phyloP scores from a whole-genome alignment of 139 green algal genomes.

The Picochlorum sp. region DNA sequence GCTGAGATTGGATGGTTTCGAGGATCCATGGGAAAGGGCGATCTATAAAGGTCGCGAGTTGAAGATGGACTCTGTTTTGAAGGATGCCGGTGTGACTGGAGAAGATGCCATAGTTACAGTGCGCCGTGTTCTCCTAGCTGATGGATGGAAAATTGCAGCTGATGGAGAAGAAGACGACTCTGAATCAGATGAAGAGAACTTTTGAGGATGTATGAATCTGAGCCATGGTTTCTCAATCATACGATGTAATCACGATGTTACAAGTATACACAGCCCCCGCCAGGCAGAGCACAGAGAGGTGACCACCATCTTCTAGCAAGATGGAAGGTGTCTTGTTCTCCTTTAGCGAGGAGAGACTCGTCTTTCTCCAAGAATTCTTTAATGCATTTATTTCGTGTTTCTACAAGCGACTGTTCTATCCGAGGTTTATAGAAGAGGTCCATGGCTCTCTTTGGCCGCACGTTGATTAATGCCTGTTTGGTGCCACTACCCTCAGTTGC shows the following conservation, averaged over 20 bases:
- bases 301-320: too few relatives aligned
- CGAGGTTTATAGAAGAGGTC: too few relatives aligned
- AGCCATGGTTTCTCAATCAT: background rate
- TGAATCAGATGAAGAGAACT: constrained; percentile 10
- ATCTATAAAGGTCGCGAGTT: constrained; percentile 32
- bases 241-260: background rate
- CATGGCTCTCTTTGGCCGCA: too few relatives aligned
- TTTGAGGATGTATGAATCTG: background rate
- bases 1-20: constrained; percentile 39
- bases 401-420: too few relatives aligned
- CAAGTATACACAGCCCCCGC: background rate
- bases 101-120: constrained; percentile 23
- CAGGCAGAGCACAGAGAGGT: background rate
- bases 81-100: constrained; percentile 20
- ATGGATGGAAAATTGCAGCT: constrained; percentile 30
- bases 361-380: too few relatives aligned
- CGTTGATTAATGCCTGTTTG: too few relatives aligned
- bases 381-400: too few relatives aligned
- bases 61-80: constrained; percentile 3
- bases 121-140: constrained; percentile 27
- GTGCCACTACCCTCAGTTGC: too few relatives aligned
- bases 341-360: too few relatives aligned
- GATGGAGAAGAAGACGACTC: constrained; percentile 12
- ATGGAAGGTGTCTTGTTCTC: too few relatives aligned
- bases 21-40: constrained; percentile 34